phyloP scores from a whole-genome alignment of 2,329 filamentous ascomycete genomes.

The Metarhizium brunneum region DNA sequence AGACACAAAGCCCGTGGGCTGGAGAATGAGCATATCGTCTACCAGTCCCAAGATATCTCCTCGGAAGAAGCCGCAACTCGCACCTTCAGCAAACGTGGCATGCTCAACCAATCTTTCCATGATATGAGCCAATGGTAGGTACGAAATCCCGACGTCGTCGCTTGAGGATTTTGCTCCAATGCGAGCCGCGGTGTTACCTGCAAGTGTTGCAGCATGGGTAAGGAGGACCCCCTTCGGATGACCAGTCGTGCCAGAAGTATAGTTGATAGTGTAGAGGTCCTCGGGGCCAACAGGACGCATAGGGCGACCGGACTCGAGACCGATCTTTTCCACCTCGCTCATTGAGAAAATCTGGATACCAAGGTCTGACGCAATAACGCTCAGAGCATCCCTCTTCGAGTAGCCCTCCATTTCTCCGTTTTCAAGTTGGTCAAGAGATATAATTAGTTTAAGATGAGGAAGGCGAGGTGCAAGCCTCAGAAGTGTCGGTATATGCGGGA shows the following conservation, averaged over 20 bases:
- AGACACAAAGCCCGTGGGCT: slow-evolving; percentile 77
- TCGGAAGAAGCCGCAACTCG: slow-evolving; percentile 82
- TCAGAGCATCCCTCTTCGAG: slow-evolving; percentile 71
- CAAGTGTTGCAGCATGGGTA: slow-evolving; percentile 71
- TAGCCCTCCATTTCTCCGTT: slow-evolving; percentile 65
- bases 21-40: slow-evolving; percentile 82
- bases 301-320: slow-evolving; percentile 57
- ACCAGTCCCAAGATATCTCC: slow-evolving; percentile 78
- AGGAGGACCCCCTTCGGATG: slow-evolving; percentile 76
- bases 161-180: slow-evolving; percentile 39
- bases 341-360: slow-evolving; percentile 75
- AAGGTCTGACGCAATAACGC: slow-evolving; percentile 60
- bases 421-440: slow-evolving; percentile 77
- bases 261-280: slow-evolving; percentile 83
- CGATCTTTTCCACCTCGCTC: slow-evolving; percentile 70
- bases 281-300: slow-evolving; percentile 63
- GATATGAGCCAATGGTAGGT: slow-evolving; percentile 89
- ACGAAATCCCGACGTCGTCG: slow-evolving; percentile 65
- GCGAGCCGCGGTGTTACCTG: slow-evolving; percentile 57
- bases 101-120: slow-evolving; percentile 82
- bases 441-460: slow-evolving; percentile 75
- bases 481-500: slow-evolving; percentile 72
- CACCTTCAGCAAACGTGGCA: slow-evolving; percentile 59
- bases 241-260: slow-evolving; percentile 78
- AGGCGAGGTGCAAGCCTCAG: slow-evolving; percentile 69